Percentiles rank a stretch among this genome's conserved stretches.
Evolutionary conservation across 2,329 filamentous ascomycete species (phyloP).

Genomic region (Nannizziopsis barbatae): DNA sequence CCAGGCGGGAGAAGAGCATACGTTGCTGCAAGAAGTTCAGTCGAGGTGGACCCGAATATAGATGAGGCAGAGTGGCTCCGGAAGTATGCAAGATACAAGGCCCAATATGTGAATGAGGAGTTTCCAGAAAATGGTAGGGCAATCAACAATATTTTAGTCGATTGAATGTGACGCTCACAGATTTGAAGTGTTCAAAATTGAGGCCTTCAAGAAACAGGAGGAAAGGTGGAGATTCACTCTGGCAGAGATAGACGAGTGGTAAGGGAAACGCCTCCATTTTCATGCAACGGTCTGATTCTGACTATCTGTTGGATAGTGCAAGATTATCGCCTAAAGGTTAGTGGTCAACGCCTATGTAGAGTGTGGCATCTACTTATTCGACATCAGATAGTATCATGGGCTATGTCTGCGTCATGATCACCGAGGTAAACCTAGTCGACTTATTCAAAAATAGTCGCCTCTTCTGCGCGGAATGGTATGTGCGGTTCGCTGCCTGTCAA

Average conservation of each 20-base stretch:
- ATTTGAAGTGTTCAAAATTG: constrained; percentile 13
- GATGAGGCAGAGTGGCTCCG: constrained; percentile 38
- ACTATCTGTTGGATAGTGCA: not conserved
- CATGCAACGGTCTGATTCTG: not conserved
- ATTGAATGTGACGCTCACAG: not conserved
- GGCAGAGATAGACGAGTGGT: constrained; percentile 16
- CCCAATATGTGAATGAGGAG: constrained; percentile 37
- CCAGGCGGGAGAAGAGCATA: constrained; percentile 25
- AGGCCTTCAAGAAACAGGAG: constrained; percentile 7
- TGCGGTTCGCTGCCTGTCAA: not conserved
- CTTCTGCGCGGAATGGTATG: constrained; percentile 15
- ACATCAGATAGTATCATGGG: constrained; percentile 15
- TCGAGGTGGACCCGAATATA: constrained; percentile 40
- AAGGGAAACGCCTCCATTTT: not conserved
- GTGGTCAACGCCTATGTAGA: too few species aligned
- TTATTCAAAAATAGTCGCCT: constrained; percentile 13
- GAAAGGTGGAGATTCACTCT: constrained; percentile 15
- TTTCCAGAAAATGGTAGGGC: constrained; percentile 29
- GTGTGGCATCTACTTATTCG: not conserved
- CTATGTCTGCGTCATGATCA: constrained; percentile 14
- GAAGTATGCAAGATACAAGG: constrained; percentile 32
- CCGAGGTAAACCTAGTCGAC: constrained; percentile 13
- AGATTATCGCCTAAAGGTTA: constrained; percentile 2
- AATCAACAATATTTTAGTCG: not conserved
- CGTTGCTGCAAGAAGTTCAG: constrained; percentile 32